A percentile compares a stretch with the other conserved stretches of the same genome.
phyloP scores from a whole-genome alignment of 768 basidiomycete species.

The Boletus subcaerulescens region DNA sequence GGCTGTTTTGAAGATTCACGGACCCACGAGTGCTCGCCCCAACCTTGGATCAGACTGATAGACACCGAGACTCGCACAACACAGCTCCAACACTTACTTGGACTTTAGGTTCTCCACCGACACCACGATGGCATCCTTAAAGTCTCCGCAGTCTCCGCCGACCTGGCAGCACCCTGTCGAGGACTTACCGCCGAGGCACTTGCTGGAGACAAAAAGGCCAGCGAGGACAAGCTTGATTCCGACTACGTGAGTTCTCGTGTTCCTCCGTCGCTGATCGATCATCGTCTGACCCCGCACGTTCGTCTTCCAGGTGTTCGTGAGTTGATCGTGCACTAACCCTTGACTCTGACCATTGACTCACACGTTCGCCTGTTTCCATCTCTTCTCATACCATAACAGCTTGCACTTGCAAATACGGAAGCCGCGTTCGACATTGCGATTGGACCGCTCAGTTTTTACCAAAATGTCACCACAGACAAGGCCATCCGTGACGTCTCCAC shows the following conservation, averaged over 20 bases:
- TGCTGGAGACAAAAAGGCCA: constrained; percentile 49
- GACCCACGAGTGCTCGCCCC: no score
- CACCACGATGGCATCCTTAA: constrained; percentile 44
- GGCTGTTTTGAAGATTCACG: no score
- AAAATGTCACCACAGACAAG: constrained; percentile 73
- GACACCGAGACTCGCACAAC: no score
- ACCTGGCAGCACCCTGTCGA: constrained; percentile 67
- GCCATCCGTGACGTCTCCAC: constrained; percentile 81
- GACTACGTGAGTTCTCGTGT: constrained; percentile 49
- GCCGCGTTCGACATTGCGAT: constrained; percentile 45
- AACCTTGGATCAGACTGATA: no score
- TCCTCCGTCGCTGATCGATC: background rate
- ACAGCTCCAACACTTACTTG: no score
- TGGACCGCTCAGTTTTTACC: constrained; percentile 76
- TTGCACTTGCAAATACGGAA: constrained; percentile 61
- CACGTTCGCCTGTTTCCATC: background rate
- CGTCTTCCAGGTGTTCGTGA: constrained; percentile 64
- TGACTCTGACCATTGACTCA: background rate
- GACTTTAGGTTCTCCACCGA: background rate
- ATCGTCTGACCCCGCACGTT: no score
- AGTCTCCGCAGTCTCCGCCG: constrained; percentile 65
- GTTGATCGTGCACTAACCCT: constrained; percentile 26
- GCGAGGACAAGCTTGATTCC: constrained; percentile 62
- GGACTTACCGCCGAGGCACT: constrained; percentile 56
- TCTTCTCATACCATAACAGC: constrained; percentile 33